Base-by-base conservation (phyloP, 768 basidiomycete genomes). In the Pulveroboletus sp. region DNA sequence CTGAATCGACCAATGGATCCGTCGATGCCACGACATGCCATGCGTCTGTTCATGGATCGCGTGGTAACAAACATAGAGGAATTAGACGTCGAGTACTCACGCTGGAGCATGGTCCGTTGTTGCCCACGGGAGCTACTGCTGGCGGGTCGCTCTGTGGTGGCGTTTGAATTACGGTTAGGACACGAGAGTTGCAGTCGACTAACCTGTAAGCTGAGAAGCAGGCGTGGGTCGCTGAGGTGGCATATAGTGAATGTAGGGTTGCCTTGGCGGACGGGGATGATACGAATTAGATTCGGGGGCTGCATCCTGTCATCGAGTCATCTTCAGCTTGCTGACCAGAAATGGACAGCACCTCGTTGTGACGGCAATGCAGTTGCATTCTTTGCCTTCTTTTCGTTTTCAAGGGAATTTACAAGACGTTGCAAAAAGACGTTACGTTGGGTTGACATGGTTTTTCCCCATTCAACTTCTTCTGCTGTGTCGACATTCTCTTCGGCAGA, bases 371-470 rank as follows among this genome's bases (percentile, higher is more conserved):
- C 58, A 9, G 50, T 34, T 9, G 66, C 62, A 27, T 62, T 63
- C 59, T 72, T 78, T 27, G 63, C 51, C 63, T 74, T 80, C 62
- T 76, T 81, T 29, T 82, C 80, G 24, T 66, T 66, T 43, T 81
- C 78, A 29, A 72, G 60, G 6, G 77, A 74, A 45, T 79, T 73
- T 19, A 90, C 82, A 31, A 90, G 78, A 50, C 79, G 81, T 50
- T 81, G 79, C 40, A 89, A 74, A 59, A 94, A 92, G 32, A 75
- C 59, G 56, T 85, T 84, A 52, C 92, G 76, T 34, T 82, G 76
- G 32, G 73, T 69, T 27, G 86, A 82, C 91, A 92, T 94, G 58
- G 71, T 71, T 52, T 67, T 73, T 17, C 88, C 93, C 81, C 86
- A 92, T 42, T 83, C 79, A 33, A 88, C 69, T 68, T 95, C 93